A percentile compares a stretch with the other conserved stretches of the same genome.
phyloP scores from a whole-genome alignment of 768 basidiomycete species.

The Trametopsis cervina region DNA sequence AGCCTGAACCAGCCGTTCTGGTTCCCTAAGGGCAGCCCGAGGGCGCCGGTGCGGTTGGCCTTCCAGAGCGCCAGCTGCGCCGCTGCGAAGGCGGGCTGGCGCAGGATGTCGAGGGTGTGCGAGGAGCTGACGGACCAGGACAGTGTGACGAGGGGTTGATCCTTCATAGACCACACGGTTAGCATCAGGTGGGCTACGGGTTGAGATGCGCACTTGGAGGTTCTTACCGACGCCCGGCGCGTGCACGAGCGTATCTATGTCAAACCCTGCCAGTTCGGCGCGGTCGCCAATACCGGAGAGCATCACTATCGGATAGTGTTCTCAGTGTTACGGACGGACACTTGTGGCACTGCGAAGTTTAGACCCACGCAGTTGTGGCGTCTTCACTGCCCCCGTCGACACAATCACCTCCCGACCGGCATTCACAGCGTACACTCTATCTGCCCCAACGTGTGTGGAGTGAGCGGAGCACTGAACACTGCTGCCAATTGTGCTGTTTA shows the following conservation, averaged over 20 bases:
- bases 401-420: conserved; percentile 14
- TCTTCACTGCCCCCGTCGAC: conserved; percentile 23
- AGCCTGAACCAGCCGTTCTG: conserved; percentile 4
- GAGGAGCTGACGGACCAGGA: conserved; percentile 10
- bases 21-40: conserved; percentile 1
- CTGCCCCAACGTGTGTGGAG: neutral
- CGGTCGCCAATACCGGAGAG: conserved; percentile 3
- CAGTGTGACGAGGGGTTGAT: neutral
- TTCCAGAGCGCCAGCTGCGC: conserved; percentile 11
- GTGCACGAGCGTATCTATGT: neutral
- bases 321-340: no score
- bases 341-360: no score
- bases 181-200: neutral
- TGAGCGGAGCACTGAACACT: neutral
- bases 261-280: neutral
- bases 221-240: neutral
- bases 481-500: neutral
- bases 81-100: conserved; percentile 9
- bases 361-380: conserved; percentile 6
- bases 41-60: conserved; percentile 8
- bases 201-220: neutral
- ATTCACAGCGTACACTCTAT: neutral
- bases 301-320: conserved; percentile 10
- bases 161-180: no score
- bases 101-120: conserved; percentile 10